phyloP scores from a whole-genome alignment of 176 grass and related monocot species.

The Bromus sterilis region DNA sequence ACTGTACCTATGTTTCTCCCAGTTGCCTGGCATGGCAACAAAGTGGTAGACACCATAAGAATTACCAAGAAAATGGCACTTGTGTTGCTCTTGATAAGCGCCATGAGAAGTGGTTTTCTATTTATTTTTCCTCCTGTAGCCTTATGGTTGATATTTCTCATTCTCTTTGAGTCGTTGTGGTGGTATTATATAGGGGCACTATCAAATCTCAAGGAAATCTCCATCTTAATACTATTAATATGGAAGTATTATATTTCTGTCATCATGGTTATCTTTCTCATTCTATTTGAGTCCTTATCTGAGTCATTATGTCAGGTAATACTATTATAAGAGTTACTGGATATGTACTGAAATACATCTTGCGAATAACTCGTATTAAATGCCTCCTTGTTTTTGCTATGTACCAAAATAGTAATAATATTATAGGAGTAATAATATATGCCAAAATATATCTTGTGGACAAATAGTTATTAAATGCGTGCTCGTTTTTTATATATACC shows the following conservation, averaged over 20 bases:
- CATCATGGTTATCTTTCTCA: too few species aligned
- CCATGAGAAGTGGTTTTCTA: neutral
- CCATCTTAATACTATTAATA: too few species aligned
- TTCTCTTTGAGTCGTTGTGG: neutral
- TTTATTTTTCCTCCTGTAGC: neutral
- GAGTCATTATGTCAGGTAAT: too few species aligned
- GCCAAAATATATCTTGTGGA: neutral
- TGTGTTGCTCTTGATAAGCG: neutral
- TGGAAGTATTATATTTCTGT: too few species aligned
- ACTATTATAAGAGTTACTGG: too few species aligned
- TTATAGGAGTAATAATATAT: neutral
- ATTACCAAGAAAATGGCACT: neutral
- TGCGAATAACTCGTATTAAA: neutral
- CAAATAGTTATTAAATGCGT: neutral
- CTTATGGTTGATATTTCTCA: neutral
- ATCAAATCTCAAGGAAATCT: neutral
- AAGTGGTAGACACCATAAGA: neutral
- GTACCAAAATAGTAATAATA: too few species aligned
- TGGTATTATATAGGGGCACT: neutral
- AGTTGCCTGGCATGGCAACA: neutral
- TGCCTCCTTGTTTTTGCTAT: too few species aligned
- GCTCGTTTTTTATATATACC: too few species aligned
- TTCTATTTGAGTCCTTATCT: too few species aligned
- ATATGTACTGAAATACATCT: too few species aligned
- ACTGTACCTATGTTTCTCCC: neutral